These are phyloP conservation scores for Paracoccidioides lutzii DNA, from an alignment of 2,329 filamentous ascomycete genomes.

Conservation along the genomic window DNA sequence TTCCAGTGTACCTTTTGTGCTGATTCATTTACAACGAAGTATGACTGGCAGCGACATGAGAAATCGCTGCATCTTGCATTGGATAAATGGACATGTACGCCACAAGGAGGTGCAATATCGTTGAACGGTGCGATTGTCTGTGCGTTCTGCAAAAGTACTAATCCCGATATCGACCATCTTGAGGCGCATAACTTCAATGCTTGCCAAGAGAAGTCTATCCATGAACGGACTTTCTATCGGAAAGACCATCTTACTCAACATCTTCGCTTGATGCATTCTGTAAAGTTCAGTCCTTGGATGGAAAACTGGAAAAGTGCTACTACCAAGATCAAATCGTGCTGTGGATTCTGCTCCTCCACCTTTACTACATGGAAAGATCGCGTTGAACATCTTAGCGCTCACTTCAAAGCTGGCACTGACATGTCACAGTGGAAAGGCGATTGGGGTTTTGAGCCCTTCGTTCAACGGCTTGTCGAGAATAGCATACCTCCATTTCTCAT, in stretches of 20 bases:
- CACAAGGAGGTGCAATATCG: slow-evolving; percentile 40
- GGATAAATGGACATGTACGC: slow-evolving; percentile 49
- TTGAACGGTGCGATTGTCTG: slow-evolving; percentile 41
- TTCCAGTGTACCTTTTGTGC: slow-evolving; percentile 48
- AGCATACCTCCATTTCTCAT: slow-evolving; percentile 27
- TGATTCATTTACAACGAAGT: slow-evolving; percentile 44
- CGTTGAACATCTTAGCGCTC: slow-evolving; percentile 29
- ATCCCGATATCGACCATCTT: slow-evolving; percentile 44
- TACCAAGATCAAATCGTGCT: slow-evolving; percentile 39
- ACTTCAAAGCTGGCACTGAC: slow-evolving; percentile 26
- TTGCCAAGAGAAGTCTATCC: slow-evolving; percentile 47
- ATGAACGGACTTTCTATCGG: slow-evolving; percentile 49
- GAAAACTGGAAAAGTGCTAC: slow-evolving; percentile 46
- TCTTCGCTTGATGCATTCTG: slow-evolving; percentile 46
- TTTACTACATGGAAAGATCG: slow-evolving; percentile 34
- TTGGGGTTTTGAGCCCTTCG: slow-evolving; percentile 28
- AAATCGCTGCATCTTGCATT: slow-evolving; percentile 45
- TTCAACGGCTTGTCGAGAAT: slow-evolving; percentile 26
- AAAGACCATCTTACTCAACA: slow-evolving; percentile 53
- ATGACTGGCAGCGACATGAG: slow-evolving; percentile 48
- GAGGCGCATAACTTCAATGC: slow-evolving; percentile 46
- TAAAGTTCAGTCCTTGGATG: slow-evolving; percentile 43
- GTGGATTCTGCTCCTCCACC: slow-evolving; percentile 30
- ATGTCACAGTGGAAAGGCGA: slow-evolving; percentile 31
- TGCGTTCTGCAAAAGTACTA: slow-evolving; percentile 44